These are phyloP conservation scores for Gossypium trilobum DNA, from an alignment of 441 rosid genomes.

Conservation along the genomic window DNA sequence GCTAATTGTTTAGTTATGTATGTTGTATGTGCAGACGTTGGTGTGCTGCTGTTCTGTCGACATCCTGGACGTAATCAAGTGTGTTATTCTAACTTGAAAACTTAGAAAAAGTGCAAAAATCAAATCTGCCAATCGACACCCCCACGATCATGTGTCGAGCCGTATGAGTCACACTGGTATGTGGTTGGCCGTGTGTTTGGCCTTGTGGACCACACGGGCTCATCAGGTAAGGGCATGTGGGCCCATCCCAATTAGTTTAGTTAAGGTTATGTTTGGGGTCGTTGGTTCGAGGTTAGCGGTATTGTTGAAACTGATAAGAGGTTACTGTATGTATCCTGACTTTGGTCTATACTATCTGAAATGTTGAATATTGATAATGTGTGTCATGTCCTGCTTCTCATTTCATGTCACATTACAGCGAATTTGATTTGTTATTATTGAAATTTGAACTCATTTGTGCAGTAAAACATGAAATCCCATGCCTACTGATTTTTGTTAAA, in stretches of 20 bases:
- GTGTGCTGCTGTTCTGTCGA: no score
- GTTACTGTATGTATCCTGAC: background rate
- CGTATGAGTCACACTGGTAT: background rate
- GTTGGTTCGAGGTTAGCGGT: background rate
- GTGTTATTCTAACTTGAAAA: background rate
- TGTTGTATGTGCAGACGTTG: background rate
- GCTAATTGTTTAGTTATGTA: background rate
- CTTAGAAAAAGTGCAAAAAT: background rate
- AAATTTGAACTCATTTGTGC: background rate
- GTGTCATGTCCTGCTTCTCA: background rate
- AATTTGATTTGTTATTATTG: background rate
- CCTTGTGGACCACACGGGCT: background rate
- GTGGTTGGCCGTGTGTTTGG: background rate
- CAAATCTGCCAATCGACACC: background rate
- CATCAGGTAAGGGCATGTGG: background rate
- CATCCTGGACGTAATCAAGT: background rate
- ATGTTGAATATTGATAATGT: background rate
- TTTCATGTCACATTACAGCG: background rate
- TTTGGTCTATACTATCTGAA: background rate
- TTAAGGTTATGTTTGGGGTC: background rate
- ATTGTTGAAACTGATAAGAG: no score
- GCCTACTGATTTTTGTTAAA: background rate
- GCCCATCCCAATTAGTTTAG: background rate
- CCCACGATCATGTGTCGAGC: background rate
- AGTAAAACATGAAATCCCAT: background rate